Percentiles rank a stretch among this genome's conserved stretches.
Conservation (phyloP, 2,329 filamentous ascomycete genomes). For the Bipolaris victoriae region DNA sequence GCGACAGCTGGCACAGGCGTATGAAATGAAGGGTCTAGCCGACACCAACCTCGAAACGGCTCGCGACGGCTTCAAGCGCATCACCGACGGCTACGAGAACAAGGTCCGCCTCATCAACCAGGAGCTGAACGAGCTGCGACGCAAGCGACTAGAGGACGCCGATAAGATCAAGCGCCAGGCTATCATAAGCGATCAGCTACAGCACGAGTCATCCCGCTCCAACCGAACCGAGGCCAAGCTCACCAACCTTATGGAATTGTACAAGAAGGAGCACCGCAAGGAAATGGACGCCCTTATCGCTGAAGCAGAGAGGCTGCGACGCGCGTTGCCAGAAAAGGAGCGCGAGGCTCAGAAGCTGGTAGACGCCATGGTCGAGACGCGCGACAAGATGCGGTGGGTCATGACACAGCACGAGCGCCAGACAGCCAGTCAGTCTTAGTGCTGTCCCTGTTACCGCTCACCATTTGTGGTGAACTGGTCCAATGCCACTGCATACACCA, state of each 20-base stretch:
- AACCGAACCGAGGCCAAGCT: constrained; percentile 68
- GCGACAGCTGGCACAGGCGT: constrained; percentile 65
- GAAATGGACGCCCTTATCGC: constrained; percentile 65
- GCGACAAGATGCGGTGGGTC: constrained; percentile 75
- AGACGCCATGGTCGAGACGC: constrained; percentile 64
- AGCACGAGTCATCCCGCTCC: constrained; percentile 68
- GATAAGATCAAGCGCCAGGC: constrained; percentile 60
- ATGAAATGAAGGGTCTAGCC: constrained; percentile 57
- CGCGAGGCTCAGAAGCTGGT: constrained; percentile 65
- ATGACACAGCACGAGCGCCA: constrained; percentile 52
- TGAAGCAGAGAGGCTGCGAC: constrained; percentile 63
- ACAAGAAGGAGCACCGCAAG: constrained; percentile 69
- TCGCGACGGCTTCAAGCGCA: constrained; percentile 73
- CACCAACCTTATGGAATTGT: constrained; percentile 64
- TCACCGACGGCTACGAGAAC: constrained; percentile 58
- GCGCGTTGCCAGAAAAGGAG: constrained; percentile 62
- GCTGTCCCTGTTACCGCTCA: background rate
- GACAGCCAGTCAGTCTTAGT: constrained; percentile 10
- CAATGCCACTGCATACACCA: background rate
- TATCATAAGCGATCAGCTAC: constrained; percentile 75
- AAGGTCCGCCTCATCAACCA: constrained; percentile 62
- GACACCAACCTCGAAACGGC: constrained; percentile 69
- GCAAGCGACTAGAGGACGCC: constrained; percentile 37
- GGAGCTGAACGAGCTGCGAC: constrained; percentile 40
- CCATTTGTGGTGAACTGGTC: background rate